These are phyloP conservation scores for Pholiota molesta DNA, from an alignment of 768 basidiomycete species.

Conservation along the genomic window DNA sequence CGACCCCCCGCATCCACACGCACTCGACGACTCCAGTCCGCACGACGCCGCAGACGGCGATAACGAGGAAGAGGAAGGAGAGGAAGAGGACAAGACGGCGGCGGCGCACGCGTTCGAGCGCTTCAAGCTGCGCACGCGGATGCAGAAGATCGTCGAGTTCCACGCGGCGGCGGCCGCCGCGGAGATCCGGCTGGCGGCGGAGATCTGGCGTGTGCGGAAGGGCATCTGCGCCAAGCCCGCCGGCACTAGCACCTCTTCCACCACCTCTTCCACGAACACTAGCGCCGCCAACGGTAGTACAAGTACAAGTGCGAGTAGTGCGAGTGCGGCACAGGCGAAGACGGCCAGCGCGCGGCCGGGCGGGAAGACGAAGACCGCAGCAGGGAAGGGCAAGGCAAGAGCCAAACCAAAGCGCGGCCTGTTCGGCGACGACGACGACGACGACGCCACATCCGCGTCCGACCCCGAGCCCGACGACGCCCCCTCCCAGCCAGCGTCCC, in stretches of 20 bases:
- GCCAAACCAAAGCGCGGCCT: neutral
- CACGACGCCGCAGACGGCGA: too few species aligned
- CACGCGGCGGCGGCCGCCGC: constrained; percentile 46
- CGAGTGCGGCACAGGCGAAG: neutral
- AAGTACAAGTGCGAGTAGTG: too few species aligned
- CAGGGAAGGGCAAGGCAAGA: neutral
- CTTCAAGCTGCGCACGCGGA: constrained; percentile 48
- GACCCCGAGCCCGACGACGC: neutral
- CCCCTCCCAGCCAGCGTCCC: neutral
- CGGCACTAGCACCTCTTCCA: constrained; percentile 29
- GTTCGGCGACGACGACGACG: constrained; percentile 1
- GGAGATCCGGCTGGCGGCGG: constrained; percentile 43
- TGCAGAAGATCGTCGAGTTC: constrained; percentile 54
- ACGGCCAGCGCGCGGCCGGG: too few species aligned
- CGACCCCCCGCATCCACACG: too few species aligned
- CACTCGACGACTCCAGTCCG: too few species aligned
- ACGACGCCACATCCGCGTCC: neutral
- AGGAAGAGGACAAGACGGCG: constrained; percentile 24
- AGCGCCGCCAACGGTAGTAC: too few species aligned
- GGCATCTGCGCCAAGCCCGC: too few species aligned
- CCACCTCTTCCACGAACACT: too few species aligned
- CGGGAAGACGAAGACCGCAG: neutral
- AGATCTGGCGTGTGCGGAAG: constrained; percentile 33
- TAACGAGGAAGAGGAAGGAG: constrained; percentile 16
- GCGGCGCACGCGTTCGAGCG: constrained; percentile 32